Evolutionary conservation across 2,329 filamentous ascomycete genomes (phyloP).

Genomic region (Colletotrichum cereale): DNA sequence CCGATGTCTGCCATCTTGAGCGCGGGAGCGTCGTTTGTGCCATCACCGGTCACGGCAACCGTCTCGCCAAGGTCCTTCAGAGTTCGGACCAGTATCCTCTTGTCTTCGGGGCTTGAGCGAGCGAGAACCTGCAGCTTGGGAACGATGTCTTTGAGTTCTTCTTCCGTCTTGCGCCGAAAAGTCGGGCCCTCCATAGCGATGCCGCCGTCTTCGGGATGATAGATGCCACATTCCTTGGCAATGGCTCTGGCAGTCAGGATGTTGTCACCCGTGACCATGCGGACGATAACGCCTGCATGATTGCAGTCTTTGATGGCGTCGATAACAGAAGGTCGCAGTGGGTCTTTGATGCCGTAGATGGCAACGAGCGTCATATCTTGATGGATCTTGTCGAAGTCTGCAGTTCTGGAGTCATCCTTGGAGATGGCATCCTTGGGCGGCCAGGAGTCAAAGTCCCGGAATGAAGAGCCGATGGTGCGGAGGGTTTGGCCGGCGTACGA

Average conservation of each 20-base stretch:
- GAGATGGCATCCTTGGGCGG: slow-evolving; percentile 63
- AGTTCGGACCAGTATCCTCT: slow-evolving; percentile 73
- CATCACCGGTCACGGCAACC: slow-evolving; percentile 75
- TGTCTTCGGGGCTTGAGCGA: slow-evolving; percentile 77
- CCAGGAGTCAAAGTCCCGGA: slow-evolving; percentile 66
- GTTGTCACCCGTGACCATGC: slow-evolving; percentile 70
- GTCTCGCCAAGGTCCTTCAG: slow-evolving; percentile 75
- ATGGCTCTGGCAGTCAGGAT: slow-evolving; percentile 60
- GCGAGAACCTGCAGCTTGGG: slow-evolving; percentile 76
- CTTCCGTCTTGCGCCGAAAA: slow-evolving; percentile 68
- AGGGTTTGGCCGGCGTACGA: slow-evolving; percentile 54
- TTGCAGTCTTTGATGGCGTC: slow-evolving; percentile 73
- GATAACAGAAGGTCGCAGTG: slow-evolving; percentile 71
- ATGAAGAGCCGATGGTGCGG: slow-evolving; percentile 56
- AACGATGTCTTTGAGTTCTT: slow-evolving; percentile 63
- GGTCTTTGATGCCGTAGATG: slow-evolving; percentile 75
- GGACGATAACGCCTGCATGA: slow-evolving; percentile 73
- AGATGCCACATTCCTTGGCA: slow-evolving; percentile 57
- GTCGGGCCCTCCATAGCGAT: slow-evolving; percentile 64
- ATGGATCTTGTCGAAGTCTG: slow-evolving; percentile 64
- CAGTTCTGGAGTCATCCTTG: slow-evolving; percentile 68
- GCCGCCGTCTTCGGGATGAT: slow-evolving; percentile 58
- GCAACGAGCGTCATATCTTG: slow-evolving; percentile 55
- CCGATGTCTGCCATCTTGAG: slow-evolving; percentile 76
- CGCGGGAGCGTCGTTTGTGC: slow-evolving; percentile 75